Percentiles rank a stretch among this genome's conserved stretches.
Conservation (phyloP, 2,329 filamentous ascomycete species). For the Drechslerella coelobrocha region DNA sequence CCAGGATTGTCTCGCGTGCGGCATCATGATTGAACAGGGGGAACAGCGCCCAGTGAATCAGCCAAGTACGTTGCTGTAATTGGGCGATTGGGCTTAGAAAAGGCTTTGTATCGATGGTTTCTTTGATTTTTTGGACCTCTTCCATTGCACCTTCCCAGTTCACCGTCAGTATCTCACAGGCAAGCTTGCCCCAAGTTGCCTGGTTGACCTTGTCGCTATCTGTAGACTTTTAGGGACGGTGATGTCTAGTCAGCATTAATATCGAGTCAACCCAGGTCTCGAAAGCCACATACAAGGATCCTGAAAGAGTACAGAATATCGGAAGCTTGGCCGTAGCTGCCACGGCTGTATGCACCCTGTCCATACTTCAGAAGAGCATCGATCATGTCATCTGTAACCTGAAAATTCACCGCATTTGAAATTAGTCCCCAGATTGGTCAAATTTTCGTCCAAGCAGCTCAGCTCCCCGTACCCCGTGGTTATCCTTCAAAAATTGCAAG, state of each 20-base stretch:
- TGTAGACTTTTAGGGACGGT: slow-evolving; percentile 67
- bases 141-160: slow-evolving; percentile 95
- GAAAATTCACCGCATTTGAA: slow-evolving; percentile 38
- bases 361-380: slow-evolving; percentile 94
- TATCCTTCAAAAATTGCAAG: slow-evolving; percentile 96
- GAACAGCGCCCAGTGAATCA: slow-evolving; percentile 98
- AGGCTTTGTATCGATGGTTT: slow-evolving; percentile 88
- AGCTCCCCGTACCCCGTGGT: slow-evolving; percentile 74
- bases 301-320: slow-evolving; percentile 98
- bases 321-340: slow-evolving; percentile 86
- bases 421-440: slow-evolving; percentile 4
- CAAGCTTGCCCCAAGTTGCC: slow-evolving; percentile 97
- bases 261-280: neutral
- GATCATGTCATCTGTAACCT: slow-evolving; percentile 93
- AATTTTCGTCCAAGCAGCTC: no score
- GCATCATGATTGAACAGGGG: slow-evolving; percentile 97
- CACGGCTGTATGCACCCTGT: slow-evolving; percentile 97
- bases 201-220: slow-evolving; percentile 97
- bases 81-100: slow-evolving; percentile 97
- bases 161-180: slow-evolving; percentile 89
- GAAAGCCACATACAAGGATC: slow-evolving; percentile 67
- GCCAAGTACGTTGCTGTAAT: slow-evolving; percentile 93
- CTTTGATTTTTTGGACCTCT: slow-evolving; percentile 87
- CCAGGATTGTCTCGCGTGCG: slow-evolving; percentile 86
- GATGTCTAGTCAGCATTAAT: neutral